Conservation (phyloP, 306 rosid species). For the Chamaecrista fasciculata region DNA sequence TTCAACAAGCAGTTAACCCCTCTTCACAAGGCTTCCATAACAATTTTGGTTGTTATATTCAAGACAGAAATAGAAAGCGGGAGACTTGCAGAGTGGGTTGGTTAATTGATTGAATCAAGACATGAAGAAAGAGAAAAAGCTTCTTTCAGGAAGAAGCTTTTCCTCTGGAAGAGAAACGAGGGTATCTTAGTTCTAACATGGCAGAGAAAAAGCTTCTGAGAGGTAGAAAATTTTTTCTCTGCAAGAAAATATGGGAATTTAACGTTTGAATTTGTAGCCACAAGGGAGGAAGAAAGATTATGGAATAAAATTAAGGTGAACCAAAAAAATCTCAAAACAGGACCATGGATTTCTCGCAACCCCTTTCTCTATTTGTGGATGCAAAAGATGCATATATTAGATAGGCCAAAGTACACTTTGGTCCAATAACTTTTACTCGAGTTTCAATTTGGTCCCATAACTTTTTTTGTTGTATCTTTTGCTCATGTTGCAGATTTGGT, state of each 20-base stretch:
- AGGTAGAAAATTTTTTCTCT: slow-evolving; percentile 17
- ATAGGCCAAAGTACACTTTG: not conserved
- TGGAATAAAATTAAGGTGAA: not conserved
- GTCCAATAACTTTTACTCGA: too few species aligned
- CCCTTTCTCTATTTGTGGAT: not conserved
- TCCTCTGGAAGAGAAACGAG: slow-evolving; percentile 22
- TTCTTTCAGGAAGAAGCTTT: not conserved
- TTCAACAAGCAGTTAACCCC: not conserved
- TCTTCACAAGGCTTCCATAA: not conserved
- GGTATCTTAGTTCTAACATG: too few species aligned
- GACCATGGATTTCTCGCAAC: not conserved
- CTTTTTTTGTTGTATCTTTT: too few species aligned
- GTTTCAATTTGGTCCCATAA: too few species aligned
- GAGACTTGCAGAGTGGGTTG: too few species aligned
- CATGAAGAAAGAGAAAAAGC: not conserved
- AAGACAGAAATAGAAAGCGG: too few species aligned
- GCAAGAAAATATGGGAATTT: not conserved
- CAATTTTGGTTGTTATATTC: too few species aligned
- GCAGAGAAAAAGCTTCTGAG: not conserved
- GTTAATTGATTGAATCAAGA: too few species aligned
- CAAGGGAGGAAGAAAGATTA: too few species aligned
- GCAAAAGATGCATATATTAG: too few species aligned
- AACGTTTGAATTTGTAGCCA: too few species aligned
- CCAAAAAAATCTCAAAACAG: not conserved
- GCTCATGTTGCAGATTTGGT: too few species aligned